Evolutionary conservation across 805 yeast genomes (phyloP), one percentile per base, ranked within the genome.

Genomic region (Ogataea paraovalis): DNA sequence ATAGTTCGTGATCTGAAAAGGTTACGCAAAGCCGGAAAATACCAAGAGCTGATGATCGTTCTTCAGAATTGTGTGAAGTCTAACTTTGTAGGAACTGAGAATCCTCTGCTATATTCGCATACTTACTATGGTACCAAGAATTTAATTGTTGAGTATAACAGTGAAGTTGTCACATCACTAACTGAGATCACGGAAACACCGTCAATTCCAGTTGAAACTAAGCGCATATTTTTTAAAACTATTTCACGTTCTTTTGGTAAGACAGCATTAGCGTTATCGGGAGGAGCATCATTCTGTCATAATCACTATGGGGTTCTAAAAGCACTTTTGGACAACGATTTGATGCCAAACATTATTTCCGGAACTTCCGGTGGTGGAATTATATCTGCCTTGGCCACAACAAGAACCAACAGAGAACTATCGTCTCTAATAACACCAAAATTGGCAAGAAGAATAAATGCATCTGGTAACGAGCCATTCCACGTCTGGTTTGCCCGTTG

Each of bases 291-390:
- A 27, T 87, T 86, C 62, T 80, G 91, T 1, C 83, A 84, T 55
- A 79, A 82, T 28, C 95, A 86, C 64, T 82, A 85, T 65, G 95
- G 95, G 2, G 78, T 86, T 2, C 74, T 85, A 23, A 82, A 82
- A 52, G 91, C 90, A 0, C 64, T 87, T 36, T 65, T 85, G 4
- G 90, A 87, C 49, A 76, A 77, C 48, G 84, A 82, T 60, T 65
- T 78, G 43, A 66, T 86, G 43, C 95, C 95, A 1, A 71, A 72
- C 4, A 83, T 86, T 33, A 70, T 87, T 8, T 78, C 87, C 32
- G 95, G 95, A 1, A 86, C 94, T 0, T 81, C 88, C 0, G 92
- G 94, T 2, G 95, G 95, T 14, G 92, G 90, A 1, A 66, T 85
- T 12, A 79, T 85, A 13, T 91, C 94, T 0, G 87, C 90, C 0